Evolutionary conservation across 768 basidiomycete genomes (phyloP).

Genomic region (Paxillus rubicundulus): DNA sequence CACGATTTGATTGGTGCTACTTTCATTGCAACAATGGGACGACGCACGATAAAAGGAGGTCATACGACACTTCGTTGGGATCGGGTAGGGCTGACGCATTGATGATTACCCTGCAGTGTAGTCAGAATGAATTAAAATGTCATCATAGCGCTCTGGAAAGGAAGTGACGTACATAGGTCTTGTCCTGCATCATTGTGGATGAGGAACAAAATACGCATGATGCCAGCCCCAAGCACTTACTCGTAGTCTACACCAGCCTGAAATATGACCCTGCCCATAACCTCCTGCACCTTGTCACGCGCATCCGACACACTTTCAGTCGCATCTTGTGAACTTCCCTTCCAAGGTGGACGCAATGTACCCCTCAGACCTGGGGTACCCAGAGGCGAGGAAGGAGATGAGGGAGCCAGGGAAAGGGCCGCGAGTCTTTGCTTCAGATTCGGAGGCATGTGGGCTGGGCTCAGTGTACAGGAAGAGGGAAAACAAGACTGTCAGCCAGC

Average conservation of each 20-base stretch:
- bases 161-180: slow-evolving; percentile 69
- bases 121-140: slow-evolving; percentile 8
- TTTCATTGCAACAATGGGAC: slow-evolving; percentile 9
- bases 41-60: slow-evolving; percentile 68
- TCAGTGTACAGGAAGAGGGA: neutral
- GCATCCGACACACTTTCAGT: slow-evolving; percentile 27
- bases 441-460: slow-evolving; percentile 25
- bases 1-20: slow-evolving; percentile 4
- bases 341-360: slow-evolving; percentile 57
- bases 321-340: slow-evolving; percentile 32
- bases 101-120: slow-evolving; percentile 66
- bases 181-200: slow-evolving; percentile 49
- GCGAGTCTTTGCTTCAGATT: slow-evolving; percentile 67
- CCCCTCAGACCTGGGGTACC: slow-evolving; percentile 25
- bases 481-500: neutral
- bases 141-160: neutral
- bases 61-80: slow-evolving; percentile 72
- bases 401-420: slow-evolving; percentile 54
- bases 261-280: slow-evolving; percentile 73
- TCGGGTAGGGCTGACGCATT: slow-evolving; percentile 83
- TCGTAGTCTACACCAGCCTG: slow-evolving; percentile 90
- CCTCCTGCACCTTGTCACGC: slow-evolving; percentile 53
- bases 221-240: slow-evolving; percentile 43
- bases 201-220: slow-evolving; percentile 6
- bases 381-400: slow-evolving; percentile 43